Conservation (phyloP, 306 rosid genomes). For the Vigna mungo region DNA sequence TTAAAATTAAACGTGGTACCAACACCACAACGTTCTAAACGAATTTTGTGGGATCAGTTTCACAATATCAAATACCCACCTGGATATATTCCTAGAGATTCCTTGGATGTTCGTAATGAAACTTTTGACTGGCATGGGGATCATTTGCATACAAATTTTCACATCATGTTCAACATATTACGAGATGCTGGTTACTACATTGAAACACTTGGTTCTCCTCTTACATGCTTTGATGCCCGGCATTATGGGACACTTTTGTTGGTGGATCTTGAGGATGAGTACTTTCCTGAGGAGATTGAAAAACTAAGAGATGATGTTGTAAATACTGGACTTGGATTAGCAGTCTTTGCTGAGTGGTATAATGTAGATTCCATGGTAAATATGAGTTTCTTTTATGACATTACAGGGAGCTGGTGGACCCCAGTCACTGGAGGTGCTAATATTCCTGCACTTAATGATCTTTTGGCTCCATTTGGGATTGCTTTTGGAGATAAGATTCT, state of each 20-base stretch:
- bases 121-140: constrained; percentile 99
- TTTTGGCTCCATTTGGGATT: constrained; percentile 93
- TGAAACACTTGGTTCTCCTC: constrained; percentile 94
- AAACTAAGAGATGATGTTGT: constrained; percentile 88
- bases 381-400: constrained; percentile 96
- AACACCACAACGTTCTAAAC: constrained; percentile 80
- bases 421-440: constrained; percentile 97
- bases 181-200: constrained; percentile 88
- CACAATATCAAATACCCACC: constrained; percentile 96
- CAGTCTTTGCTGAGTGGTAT: constrained; percentile 97
- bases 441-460: constrained; percentile 89
- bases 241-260: constrained; percentile 90
- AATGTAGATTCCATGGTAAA: constrained; percentile 95
- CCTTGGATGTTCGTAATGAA: constrained; percentile 97
- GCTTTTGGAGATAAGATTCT: constrained; percentile 96
- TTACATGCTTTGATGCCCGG: constrained; percentile 93
- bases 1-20: constrained; percentile 89
- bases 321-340: constrained; percentile 84
- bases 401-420: constrained; percentile 99
- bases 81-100: constrained; percentile 96
- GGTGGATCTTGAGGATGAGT: constrained; percentile 99
- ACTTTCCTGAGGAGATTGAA: constrained; percentile 94
- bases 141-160: constrained; percentile 93
- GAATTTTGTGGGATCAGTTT: constrained; percentile 97
- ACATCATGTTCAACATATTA: constrained; percentile 95